Evolutionary conservation across 2,329 filamentous ascomycete genomes (phyloP), one percentile per base, ranked within the genome.

Genomic region (Cercospora zeina): DNA sequence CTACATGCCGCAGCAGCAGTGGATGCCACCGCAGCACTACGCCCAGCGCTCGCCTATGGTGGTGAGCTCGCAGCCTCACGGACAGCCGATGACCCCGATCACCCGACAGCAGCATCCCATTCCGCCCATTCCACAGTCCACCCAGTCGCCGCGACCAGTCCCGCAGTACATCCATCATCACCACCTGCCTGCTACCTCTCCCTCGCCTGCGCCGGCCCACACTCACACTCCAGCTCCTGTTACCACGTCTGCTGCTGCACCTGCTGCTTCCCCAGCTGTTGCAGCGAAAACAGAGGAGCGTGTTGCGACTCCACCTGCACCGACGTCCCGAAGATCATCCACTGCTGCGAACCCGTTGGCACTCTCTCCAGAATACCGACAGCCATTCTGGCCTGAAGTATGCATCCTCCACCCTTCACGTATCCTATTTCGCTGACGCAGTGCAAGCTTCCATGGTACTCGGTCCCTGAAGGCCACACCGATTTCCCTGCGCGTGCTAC

Each of bases 361-460:
- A 9, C 61, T 65, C n/a, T 51, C 62, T 2, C 61, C 65, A 14
- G 65, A 68, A 50, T 54, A 64, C 49, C 62, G 55, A 39, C 30
- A 65, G 24, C 66, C 65, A 13, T 68, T 59, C 49, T 67, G 66
- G 66, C 66, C 66, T 21, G 31, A 54, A 19, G 65, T 67, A 59
- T 61, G 61, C 19, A 24, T 14, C 8, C 39, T 45, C 11, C 39
- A 16, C 39, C 39, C 39, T 21, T 36, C 42, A 39, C 19, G n/a
- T 37, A 56, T 33, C 31, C 8, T 34, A 24, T 36, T 13, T 30
- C 36, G 54, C 61, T 67, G 57, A 65, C 63, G 24, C 53, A 57
- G 45, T 53, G 8, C 31, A 66, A 83, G 80, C 75, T 87, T 19
- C 85, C 85, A 10, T 87, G 85, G 85, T 78, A 85, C 34, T 87